Percentiles rank a stretch among this genome's conserved stretches.
phyloP scores from a whole-genome alignment of 164 flowering plant genomes.

The Akebia trifoliata region DNA sequence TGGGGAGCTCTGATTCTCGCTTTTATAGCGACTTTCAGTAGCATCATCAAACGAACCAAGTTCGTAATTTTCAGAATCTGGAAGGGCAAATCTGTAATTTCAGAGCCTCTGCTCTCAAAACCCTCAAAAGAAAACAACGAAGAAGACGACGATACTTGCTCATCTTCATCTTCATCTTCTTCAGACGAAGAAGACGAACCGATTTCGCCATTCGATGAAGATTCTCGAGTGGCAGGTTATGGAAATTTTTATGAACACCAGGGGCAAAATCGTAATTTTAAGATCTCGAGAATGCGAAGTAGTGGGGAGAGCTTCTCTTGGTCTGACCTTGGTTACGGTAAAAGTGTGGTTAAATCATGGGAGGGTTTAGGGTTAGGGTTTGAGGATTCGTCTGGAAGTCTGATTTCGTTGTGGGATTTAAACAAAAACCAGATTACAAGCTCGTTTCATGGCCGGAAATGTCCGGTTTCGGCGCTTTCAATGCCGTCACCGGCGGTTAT shows the following conservation, averaged over 20 bases:
- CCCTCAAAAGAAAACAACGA: constrained; percentile 23
- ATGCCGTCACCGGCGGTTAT: constrained; percentile 32
- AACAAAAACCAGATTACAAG: constrained; percentile 17
- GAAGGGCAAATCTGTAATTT: not conserved
- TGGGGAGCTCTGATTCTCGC: constrained; percentile 51
- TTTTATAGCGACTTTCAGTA: constrained; percentile 33
- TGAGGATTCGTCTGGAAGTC: constrained; percentile 17
- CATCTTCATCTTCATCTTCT: constrained; percentile 18
- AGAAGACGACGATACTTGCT: constrained; percentile 25
- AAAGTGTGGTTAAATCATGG: constrained; percentile 76
- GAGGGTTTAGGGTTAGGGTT: constrained; percentile 43
- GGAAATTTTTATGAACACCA: constrained; percentile 4
- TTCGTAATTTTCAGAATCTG: constrained; percentile 25
- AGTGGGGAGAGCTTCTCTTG: constrained; percentile 34
- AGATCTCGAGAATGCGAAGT: constrained; percentile 25
- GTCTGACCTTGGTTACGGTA: constrained; percentile 43
- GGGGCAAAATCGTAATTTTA: constrained; percentile 25
- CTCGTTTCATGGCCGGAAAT: constrained; percentile 13
- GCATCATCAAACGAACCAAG: constrained; percentile 22
- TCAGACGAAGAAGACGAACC: constrained; percentile 27
- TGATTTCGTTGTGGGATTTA: constrained; percentile 36
- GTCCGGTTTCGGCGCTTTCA: constrained; percentile 17
- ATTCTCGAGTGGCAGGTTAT: constrained; percentile 31
- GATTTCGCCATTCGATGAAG: constrained; percentile 24
- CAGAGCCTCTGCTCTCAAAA: constrained; percentile 12